Conservation (phyloP, 2,329 filamentous ascomycete species). For the Xylaria sp. region DNA sequence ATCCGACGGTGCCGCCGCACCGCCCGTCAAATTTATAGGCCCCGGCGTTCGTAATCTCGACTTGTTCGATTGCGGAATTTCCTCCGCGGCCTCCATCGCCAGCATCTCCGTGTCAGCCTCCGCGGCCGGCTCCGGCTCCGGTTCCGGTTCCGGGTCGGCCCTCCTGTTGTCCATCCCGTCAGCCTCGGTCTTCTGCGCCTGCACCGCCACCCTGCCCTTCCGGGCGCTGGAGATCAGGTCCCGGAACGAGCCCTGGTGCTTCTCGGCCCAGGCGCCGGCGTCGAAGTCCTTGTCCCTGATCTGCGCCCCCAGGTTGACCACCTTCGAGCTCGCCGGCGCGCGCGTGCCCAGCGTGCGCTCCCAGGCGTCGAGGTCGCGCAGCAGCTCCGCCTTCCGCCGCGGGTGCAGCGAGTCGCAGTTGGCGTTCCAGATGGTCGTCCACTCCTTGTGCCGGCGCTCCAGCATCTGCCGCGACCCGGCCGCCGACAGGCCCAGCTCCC, state of each 20-base stretch:
- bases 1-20: slow-evolving; percentile 2
- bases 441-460: slow-evolving; percentile 84
- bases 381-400: slow-evolving; percentile 69
- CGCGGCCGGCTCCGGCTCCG: slow-evolving; percentile 5
- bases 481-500: slow-evolving; percentile 76
- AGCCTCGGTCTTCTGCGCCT: slow-evolving; percentile 31
- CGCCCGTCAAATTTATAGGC: slow-evolving; percentile 21
- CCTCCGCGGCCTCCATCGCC: background rate
- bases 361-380: slow-evolving; percentile 83
- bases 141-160: no score
- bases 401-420: slow-evolving; percentile 86
- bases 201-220: slow-evolving; percentile 50
- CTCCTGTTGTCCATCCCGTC: slow-evolving; percentile 12
- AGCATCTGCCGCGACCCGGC: slow-evolving; percentile 70
- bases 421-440: slow-evolving; percentile 94
- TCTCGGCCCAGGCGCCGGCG: slow-evolving; percentile 71
- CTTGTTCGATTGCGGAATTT: slow-evolving; percentile 1
- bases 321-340: slow-evolving; percentile 45
- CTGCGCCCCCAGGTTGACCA: slow-evolving; percentile 46
- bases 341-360: slow-evolving; percentile 77
- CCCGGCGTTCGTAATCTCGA: background rate
- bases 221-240: slow-evolving; percentile 78
- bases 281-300: slow-evolving; percentile 92
- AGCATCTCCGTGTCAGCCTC: slow-evolving; percentile 14
- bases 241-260: slow-evolving; percentile 75